Base-by-base conservation (phyloP, 768 basidiomycete species). In the Steccherinum ochraceum region DNA sequence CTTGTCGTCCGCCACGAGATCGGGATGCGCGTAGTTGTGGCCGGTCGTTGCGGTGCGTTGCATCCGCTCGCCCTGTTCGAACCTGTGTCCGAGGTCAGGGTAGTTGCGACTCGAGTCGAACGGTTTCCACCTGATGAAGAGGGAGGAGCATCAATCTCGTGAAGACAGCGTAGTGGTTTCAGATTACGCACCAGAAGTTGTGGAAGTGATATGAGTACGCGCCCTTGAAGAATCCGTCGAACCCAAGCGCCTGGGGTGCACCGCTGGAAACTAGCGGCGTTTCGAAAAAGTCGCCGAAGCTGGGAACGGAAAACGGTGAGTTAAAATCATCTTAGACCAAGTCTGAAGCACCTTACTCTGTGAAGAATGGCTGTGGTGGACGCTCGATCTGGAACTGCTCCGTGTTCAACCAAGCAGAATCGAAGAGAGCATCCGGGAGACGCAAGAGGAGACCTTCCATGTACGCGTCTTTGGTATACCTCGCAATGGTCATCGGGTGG, bases 151-250 rank as follows among this genome's bases (percentile, higher is more conserved):
- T n/a, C n/a, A n/a, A n/a, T n/a, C n/a, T n/a, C n/a, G n/a, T n/a
- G n/a, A n/a, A n/a, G n/a, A n/a, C 4, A 25, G 20, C 35, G 24
- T 3, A 12, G 20, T 3, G 10, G n/a, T n/a, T n/a, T n/a, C n/a
- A 40, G 12, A 40, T 7, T 4, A 64, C 80, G 49, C 49, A 89
- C 92, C 92, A 93, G 69, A 81, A 89, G 64, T 93, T 94, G 64
- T 98, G 94, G 70, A 88, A 97, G 67, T 97, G 93, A 66, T 98
- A 98, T 1, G 89, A 93, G 64, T 84, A 97, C 3, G 95, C 90
- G 4, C 95, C 96, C 52, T 81, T 83, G 78, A 94, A 99, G 76
- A 98, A 99, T 10, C 92, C 93, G 58, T 93, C 86, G 57, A 97
- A 89, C 7, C 96, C 96, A 13, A 92, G 71, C 12, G 87, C 89